Conservation (phyloP, 441 rosid genomes). For the Isatis lusitanica region DNA sequence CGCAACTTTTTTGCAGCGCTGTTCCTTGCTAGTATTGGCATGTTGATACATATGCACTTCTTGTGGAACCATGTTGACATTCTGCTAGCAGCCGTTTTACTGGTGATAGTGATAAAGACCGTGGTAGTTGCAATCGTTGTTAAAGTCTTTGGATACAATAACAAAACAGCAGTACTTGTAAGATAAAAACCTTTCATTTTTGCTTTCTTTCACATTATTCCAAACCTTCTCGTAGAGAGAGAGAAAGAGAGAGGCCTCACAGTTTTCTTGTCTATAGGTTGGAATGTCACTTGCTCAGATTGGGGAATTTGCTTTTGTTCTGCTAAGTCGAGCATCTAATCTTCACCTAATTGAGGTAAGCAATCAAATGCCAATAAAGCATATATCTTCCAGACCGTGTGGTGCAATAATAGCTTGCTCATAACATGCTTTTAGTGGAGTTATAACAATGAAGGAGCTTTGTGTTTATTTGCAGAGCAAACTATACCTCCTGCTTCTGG, state of each 20-base stretch:
- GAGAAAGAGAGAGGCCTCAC: slow-evolving; percentile 21
- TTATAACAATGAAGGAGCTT: neutral
- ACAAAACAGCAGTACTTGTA: slow-evolving; percentile 94
- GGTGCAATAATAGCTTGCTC: neutral
- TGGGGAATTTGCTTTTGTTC: slow-evolving; percentile 97
- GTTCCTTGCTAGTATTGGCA: slow-evolving; percentile 97
- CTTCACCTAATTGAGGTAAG: slow-evolving; percentile 90
- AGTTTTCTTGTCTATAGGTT: slow-evolving; percentile 54
- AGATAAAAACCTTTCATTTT: slow-evolving; percentile 28
- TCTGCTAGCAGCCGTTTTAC: slow-evolving; percentile 84
- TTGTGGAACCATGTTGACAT: slow-evolving; percentile 96
- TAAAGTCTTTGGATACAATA: slow-evolving; percentile 90
- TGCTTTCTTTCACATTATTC: neutral
- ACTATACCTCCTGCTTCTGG: slow-evolving; percentile 85
- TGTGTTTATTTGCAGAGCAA: slow-evolving; percentile 64
- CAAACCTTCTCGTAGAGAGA: slow-evolving; percentile 4
- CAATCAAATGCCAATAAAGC: slow-evolving; percentile 16
- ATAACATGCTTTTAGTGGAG: slow-evolving; percentile 3
- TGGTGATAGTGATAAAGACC: slow-evolving; percentile 88
- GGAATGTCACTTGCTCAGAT: slow-evolving; percentile 98
- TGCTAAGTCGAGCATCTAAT: slow-evolving; percentile 95
- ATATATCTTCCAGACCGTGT: neutral
- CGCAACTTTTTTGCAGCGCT: slow-evolving; percentile 98
- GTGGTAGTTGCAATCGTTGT: slow-evolving; percentile 75
- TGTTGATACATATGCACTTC: slow-evolving; percentile 93